Base-by-base conservation (phyloP, 345 rosid species). In the Salix exigua region DNA sequence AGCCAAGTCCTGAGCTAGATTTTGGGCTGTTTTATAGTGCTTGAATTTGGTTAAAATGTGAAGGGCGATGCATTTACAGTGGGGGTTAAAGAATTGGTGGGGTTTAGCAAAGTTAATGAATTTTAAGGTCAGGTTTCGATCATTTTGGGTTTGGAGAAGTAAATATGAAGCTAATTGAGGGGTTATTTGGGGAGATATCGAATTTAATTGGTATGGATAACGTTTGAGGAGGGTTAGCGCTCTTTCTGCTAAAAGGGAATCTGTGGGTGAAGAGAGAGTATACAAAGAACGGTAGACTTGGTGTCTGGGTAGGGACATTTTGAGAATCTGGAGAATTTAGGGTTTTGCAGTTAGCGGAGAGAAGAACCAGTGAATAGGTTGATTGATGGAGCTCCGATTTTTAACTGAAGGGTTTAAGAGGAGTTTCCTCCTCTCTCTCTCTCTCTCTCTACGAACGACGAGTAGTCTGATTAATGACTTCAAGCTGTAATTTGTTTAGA, bases 1-100 rank as follows among this genome's bases (percentile, higher is more conserved):
- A 4, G 93, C 97, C 44, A 94, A 81, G 73, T 86, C 91, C 82
- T 87, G 92, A 2, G 96, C 97, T 2, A 94, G 80, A 66, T 79
- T 70, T 77, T 91, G 93, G 4, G 91, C 97, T 3, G 93, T 81
- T 81, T 89, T 92, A 80, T 89, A 94, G 74, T 91, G 96, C 82
- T 89, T 92, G 88, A 92, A 92, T 69, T 76, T 88, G 80, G 97
- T 94, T 72, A 94, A 85, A 74, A 94, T 86, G 78, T 92, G 98
- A 73, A 94, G 93, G 68, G 93, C 71, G 26, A 90, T 72, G 86
- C 94, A 91, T 77, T 90, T 91, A 86, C 94, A 89, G 66, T 68
- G 85, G 79, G 88, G 86, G 42, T 81, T 84, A 88, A 92, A 94
- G 89, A 94, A 94, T 0, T 73, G 83, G 30, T 83, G 89, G 18